A percentile compares a stretch with the other conserved stretches of the same genome.
These are phyloP conservation scores for Ophiocordyceps camponoti-leonardi DNA, from an alignment of 2,329 filamentous ascomycete species.

Conservation along the genomic window DNA sequence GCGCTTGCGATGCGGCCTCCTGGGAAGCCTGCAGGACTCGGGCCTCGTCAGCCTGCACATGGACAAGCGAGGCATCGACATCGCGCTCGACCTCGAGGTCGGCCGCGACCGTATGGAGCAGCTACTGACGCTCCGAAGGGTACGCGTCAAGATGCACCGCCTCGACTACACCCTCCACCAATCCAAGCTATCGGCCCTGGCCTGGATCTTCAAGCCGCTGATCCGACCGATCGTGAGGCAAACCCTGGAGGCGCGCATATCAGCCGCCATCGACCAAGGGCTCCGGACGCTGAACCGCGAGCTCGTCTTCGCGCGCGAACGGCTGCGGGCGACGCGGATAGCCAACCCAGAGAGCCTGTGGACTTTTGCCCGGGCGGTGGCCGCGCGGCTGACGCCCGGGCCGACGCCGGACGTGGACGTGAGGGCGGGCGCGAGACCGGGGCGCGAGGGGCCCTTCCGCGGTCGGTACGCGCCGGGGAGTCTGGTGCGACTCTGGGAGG, in stretches of 20 bases:
- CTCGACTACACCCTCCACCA: slow-evolving; percentile 62
- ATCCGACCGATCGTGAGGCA: slow-evolving; percentile 66
- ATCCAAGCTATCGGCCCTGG: slow-evolving; percentile 59
- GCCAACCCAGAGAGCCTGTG: slow-evolving; percentile 59
- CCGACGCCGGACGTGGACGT: slow-evolving; percentile 64
- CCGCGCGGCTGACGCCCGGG: slow-evolving; percentile 55
- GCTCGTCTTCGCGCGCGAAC: slow-evolving; percentile 69
- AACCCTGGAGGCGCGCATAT: slow-evolving; percentile 63
- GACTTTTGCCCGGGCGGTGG: slow-evolving; percentile 69
- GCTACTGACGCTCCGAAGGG: slow-evolving; percentile 58
- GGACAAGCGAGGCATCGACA: slow-evolving; percentile 74
- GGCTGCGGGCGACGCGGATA: slow-evolving; percentile 71
- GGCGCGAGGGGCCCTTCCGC: slow-evolving; percentile 45
- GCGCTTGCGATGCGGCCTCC: slow-evolving; percentile 56
- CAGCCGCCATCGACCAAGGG: slow-evolving; percentile 49
- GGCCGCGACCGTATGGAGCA: slow-evolving; percentile 63
- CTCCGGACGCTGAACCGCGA: slow-evolving; percentile 68
- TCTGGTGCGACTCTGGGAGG: slow-evolving; percentile 76
- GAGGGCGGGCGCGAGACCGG: slow-evolving; percentile 49
- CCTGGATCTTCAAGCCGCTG: slow-evolving; percentile 72
- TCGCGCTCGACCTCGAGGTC: slow-evolving; percentile 72
- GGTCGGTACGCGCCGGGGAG: slow-evolving; percentile 81
- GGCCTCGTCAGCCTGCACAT: slow-evolving; percentile 76
- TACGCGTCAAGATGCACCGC: slow-evolving; percentile 72
- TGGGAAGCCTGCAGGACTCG: slow-evolving; percentile 57